Conservation (phyloP, 495 filamentous ascomycete species). For the Cercophora samala region DNA sequence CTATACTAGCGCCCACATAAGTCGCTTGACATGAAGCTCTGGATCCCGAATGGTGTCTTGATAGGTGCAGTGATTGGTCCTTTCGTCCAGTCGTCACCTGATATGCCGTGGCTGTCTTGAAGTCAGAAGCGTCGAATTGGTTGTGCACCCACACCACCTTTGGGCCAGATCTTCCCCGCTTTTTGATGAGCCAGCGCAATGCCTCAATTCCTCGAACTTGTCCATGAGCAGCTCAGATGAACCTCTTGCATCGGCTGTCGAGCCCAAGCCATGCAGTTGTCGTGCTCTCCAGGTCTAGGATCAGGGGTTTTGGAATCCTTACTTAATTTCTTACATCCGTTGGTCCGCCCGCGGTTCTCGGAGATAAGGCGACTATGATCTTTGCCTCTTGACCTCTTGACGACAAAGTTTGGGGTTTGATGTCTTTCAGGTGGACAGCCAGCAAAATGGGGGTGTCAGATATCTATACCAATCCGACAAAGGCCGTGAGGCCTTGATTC, state of each 20-base stretch:
- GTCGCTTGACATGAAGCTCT: too few species aligned
- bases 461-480: too few species aligned
- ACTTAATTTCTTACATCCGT: not conserved
- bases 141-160: not conserved
- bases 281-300: not conserved
- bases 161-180: not conserved
- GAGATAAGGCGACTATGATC: not conserved
- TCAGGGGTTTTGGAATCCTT: slow-evolving; percentile 1
- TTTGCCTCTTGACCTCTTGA: not conserved
- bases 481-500: not conserved
- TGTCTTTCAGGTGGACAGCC: too few species aligned
- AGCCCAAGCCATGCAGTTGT: not conserved
- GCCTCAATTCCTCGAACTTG: not conserved
- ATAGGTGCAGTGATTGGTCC: too few species aligned
- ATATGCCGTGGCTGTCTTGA: not conserved
- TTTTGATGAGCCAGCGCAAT: not conserved
- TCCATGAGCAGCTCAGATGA: not conserved
- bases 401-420: not conserved
- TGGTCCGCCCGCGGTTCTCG: not conserved
- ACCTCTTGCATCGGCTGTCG: not conserved
- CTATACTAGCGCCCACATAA: too few species aligned
- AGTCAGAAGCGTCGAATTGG: not conserved
- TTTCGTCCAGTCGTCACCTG: not conserved
- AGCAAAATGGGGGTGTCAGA: too few species aligned
- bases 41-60: too few species aligned